Percentiles rank a stretch among this genome's conserved stretches.
Conservation (phyloP, 306 rosid genomes). For the Mucuna pruriens region DNA sequence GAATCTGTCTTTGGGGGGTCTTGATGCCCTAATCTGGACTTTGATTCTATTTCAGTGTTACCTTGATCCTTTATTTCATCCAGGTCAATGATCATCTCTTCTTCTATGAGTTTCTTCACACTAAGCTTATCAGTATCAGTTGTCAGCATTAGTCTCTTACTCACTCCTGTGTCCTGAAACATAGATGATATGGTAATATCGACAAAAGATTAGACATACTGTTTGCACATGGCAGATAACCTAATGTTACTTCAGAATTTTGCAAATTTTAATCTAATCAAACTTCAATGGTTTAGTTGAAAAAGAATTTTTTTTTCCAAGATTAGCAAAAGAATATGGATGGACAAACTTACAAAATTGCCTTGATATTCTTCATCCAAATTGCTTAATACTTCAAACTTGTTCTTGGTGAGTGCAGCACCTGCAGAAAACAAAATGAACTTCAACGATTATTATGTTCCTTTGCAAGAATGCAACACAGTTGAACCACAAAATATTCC, state of each 20-base stretch:
- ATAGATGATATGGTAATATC: constrained; percentile 1
- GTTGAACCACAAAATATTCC: constrained; percentile 12
- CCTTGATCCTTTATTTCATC: constrained; percentile 48
- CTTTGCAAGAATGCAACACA: constrained; percentile 29
- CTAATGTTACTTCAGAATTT: background rate
- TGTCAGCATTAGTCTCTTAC: constrained; percentile 39
- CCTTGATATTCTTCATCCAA: constrained; percentile 64
- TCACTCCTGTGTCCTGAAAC: constrained; percentile 67
- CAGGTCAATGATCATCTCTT: constrained; percentile 76
- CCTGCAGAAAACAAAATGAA: constrained; percentile 54
- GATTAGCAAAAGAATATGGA: constrained; percentile 6
- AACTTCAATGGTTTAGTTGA: background rate
- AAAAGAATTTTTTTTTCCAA: background rate
- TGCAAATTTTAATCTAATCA: background rate
- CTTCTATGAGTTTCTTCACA: constrained; percentile 94
- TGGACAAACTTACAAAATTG: constrained; percentile 58
- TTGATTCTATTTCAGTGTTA: constrained; percentile 49
- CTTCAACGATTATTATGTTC: constrained; percentile 29
- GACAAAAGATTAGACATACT: constrained; percentile 2
- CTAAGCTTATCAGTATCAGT: constrained; percentile 69
- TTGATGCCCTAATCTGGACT: constrained; percentile 41
- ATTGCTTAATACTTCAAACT: constrained; percentile 63
- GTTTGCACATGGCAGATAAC: background rate
- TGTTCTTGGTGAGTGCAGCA: constrained; percentile 59
- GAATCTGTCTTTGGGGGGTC: constrained; percentile 45